These are phyloP conservation scores for Sordariomycetes sp. DNA, from an alignment of 2,329 filamentous ascomycete genomes.

Conservation along the genomic window DNA sequence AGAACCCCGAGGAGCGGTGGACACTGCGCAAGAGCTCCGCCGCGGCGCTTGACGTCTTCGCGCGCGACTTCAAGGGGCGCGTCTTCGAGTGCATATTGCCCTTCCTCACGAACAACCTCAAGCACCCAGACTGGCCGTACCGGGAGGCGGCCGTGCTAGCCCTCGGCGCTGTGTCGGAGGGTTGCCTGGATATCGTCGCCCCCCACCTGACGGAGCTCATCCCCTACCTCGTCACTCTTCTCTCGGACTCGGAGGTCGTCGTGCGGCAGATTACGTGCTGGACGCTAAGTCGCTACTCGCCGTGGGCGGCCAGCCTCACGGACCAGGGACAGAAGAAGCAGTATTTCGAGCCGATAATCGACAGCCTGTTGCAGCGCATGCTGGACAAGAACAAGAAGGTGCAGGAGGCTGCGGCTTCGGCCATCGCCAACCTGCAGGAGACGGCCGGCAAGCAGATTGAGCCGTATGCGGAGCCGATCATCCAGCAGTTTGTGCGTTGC, in stretches of 20 bases:
- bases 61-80: constrained; percentile 74
- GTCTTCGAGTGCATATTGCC: constrained; percentile 90
- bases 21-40: constrained; percentile 95
- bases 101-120: constrained; percentile 82
- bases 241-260: constrained; percentile 78
- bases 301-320: constrained; percentile 74
- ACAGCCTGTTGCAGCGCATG: constrained; percentile 89
- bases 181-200: constrained; percentile 80
- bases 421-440: constrained; percentile 92
- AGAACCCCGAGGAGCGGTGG: constrained; percentile 86
- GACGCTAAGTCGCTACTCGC: constrained; percentile 88
- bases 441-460: constrained; percentile 73
- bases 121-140: constrained; percentile 81
- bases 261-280: constrained; percentile 97
- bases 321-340: constrained; percentile 56
- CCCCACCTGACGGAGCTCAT: constrained; percentile 87
- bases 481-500: constrained; percentile 84
- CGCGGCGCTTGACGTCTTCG: constrained; percentile 87
- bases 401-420: constrained; percentile 89
- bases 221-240: constrained; percentile 76
- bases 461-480: constrained; percentile 81
- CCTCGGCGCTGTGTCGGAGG: constrained; percentile 87
- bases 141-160: constrained; percentile 91
- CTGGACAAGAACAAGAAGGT: constrained; percentile 96
- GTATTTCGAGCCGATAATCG: constrained; percentile 95